Conservation (phyloP, 495 filamentous ascomycete species). For the Aspergillus carlsbadensis region DNA sequence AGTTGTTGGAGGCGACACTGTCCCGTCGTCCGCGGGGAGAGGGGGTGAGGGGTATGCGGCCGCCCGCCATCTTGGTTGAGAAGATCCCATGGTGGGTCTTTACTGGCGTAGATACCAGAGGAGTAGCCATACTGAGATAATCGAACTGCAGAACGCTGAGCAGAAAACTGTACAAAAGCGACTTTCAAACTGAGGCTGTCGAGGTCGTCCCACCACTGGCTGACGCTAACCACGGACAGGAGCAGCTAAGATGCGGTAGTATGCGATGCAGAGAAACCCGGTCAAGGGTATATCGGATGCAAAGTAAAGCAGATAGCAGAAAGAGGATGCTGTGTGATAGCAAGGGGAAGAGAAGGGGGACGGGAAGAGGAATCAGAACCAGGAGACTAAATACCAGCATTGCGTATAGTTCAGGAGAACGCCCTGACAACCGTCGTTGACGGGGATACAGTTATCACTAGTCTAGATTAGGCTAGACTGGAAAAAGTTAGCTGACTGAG, state of each 20-base stretch:
- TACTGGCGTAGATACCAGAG: constrained; percentile 83
- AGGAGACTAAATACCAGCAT: constrained; percentile 41
- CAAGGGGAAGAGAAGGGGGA: constrained; percentile 19
- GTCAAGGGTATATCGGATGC: constrained; percentile 27
- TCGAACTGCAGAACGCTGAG: constrained; percentile 23
- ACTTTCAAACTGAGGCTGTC: constrained; percentile 12
- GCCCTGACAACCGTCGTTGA: constrained; percentile 44
- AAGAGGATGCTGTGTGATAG: constrained; percentile 18
- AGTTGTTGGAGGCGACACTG: constrained; percentile 49
- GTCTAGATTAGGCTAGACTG: constrained; percentile 17
- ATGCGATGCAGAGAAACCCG: constrained; percentile 20
- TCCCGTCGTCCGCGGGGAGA: constrained; percentile 67
- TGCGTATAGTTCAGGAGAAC: constrained; percentile 24
- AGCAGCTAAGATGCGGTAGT: constrained; percentile 21
- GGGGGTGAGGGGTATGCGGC: constrained; percentile 90
- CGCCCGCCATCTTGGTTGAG: constrained; percentile 87
- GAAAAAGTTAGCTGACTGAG: constrained; percentile 31
- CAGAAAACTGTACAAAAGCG: constrained; percentile 13
- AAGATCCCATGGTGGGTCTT: constrained; percentile 94
- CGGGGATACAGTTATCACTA: constrained; percentile 19
- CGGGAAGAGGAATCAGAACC: constrained; percentile 3
- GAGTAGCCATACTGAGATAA: constrained; percentile 72
- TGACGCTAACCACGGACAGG: constrained; percentile 18
- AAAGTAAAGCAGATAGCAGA: constrained; percentile 30
- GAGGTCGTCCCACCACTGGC: constrained; percentile 15